Evolutionary conservation across 257 asterid species (phyloP), one percentile per base, ranked within the genome.

Genomic region (Lavandula angustifolia): DNA sequence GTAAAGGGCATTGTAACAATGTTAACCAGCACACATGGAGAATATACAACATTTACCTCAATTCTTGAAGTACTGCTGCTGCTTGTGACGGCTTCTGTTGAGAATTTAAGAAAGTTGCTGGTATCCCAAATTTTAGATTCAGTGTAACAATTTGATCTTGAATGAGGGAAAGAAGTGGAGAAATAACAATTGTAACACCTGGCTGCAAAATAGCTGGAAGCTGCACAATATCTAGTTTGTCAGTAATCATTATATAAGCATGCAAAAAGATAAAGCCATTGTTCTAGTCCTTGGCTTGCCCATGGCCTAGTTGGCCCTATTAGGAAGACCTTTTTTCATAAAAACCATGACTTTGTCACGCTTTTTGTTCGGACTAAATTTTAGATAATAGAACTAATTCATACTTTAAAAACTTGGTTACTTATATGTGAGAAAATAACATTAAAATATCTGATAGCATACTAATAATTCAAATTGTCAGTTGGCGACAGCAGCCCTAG

Each of bases 141-240:
- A 94, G 82, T 12, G 99, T 81, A 70, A 84, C 78, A 67, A 94
- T 94, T 87, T 94, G 99, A 80, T 94, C 99, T 81, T 90, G 99
- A 83, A 94, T 94, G 75, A 94, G 96, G 66, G 99, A 94, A 64
- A 94, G 95, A 50, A 94, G 91, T 41, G 99, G 99, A n/a, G 97
- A 94, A 75, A 90, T 79, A 27, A 94, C 96, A 46, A 94, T 60
- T 56, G 95, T 94, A 73, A 90, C 94, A 66, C 99, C 99, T 72
- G 85, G 86, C 61, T 59, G 86, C 72, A 94, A 78, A 76, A 84
- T 78, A 60, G 97, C 89, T 66, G 97, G 94, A 74, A 90, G 97
- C 99, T 94, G 94, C 79, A 83, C 37, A 49, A n/a, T 10, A 75
- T 71, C 60, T 44, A 31, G 59, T 34, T 35, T 37, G 62, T 42